Conservation (phyloP, 129 eudicot genomes). For the Helichrysum umbraculigerum region DNA sequence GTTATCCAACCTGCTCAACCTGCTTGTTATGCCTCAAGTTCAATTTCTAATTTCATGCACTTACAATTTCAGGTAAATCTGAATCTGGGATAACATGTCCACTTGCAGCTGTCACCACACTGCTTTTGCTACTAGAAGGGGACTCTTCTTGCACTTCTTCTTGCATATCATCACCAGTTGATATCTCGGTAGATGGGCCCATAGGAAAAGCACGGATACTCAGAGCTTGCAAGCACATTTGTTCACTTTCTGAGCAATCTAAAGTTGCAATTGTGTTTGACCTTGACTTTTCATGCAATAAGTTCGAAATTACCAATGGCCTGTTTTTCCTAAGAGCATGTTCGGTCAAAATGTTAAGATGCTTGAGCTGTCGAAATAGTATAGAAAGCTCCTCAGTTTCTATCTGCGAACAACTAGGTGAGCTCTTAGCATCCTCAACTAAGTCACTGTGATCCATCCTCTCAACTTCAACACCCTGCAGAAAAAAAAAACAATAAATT, state of each 20-base stretch:
- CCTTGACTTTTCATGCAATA: slow-evolving; percentile 57
- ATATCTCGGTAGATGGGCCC: slow-evolving; percentile 46
- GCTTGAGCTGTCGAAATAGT: slow-evolving; percentile 56
- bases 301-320: slow-evolving; percentile 63
- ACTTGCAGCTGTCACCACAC: slow-evolving; percentile 25
- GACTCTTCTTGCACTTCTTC: slow-evolving; percentile 48
- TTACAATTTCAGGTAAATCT: slow-evolving; percentile 71
- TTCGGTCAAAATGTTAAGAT: slow-evolving; percentile 66
- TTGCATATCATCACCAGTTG: slow-evolving; percentile 36
- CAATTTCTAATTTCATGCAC: slow-evolving; percentile 17
- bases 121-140: slow-evolving; percentile 20
- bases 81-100: slow-evolving; percentile 46
- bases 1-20: background rate
- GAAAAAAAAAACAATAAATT: background rate
- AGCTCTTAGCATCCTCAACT: slow-evolving; percentile 35
- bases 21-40: background rate
- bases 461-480: slow-evolving; percentile 82
- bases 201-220: slow-evolving; percentile 58
- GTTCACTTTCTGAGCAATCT: slow-evolving; percentile 57
- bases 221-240: slow-evolving; percentile 67
- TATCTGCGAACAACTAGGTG: slow-evolving; percentile 35
- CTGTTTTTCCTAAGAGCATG: slow-evolving; percentile 82
- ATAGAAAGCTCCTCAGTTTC: slow-evolving; percentile 51
- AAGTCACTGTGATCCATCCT: slow-evolving; percentile 38
- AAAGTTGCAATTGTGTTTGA: slow-evolving; percentile 28